phyloP scores from a whole-genome alignment of 352 stramenopile species.

The Globisporangium iwayamae region DNA sequence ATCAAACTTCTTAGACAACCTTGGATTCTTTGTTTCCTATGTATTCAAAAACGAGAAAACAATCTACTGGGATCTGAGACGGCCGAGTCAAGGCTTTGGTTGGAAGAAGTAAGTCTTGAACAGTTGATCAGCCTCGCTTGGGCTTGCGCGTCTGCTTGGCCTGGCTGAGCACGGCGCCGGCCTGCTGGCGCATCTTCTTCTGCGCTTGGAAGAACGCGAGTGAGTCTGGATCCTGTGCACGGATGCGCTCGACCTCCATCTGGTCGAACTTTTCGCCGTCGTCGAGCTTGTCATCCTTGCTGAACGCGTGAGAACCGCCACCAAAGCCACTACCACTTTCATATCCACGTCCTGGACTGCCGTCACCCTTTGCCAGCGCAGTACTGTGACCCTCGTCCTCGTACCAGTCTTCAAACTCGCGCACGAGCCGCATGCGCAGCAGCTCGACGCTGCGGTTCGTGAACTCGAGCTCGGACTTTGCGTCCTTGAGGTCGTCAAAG shows the following conservation, averaged over 20 bases:
- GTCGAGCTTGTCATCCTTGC: slow-evolving; percentile 81
- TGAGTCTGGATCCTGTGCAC: slow-evolving; percentile 85
- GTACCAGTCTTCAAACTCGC: slow-evolving; percentile 85
- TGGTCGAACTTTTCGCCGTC: slow-evolving; percentile 91
- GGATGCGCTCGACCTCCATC: slow-evolving; percentile 86
- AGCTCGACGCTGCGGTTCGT: slow-evolving; percentile 65
- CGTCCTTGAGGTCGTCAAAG: slow-evolving; percentile 86
- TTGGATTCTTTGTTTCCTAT: neutral
- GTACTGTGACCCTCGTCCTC: slow-evolving; percentile 43
- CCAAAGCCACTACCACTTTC: slow-evolving; percentile 14
- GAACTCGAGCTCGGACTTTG: slow-evolving; percentile 64
- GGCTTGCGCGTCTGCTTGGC: slow-evolving; percentile 25
- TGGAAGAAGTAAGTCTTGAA: neutral
- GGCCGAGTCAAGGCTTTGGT: neutral
- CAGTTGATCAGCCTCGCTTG: slow-evolving; percentile 24
- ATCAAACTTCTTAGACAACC: neutral
- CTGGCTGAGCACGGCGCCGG: neutral
- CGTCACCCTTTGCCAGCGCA: slow-evolving; percentile 34
- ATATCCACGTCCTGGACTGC: slow-evolving; percentile 12
- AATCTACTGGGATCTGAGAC: neutral
- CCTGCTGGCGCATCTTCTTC: slow-evolving; percentile 78
- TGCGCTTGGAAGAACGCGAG: slow-evolving; percentile 92
- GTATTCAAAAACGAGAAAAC: neutral
- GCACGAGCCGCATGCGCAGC: slow-evolving; percentile 68
- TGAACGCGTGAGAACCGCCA: slow-evolving; percentile 20